phyloP scores from a whole-genome alignment of 345 rosid genomes.

The Arabis hirsuta region DNA sequence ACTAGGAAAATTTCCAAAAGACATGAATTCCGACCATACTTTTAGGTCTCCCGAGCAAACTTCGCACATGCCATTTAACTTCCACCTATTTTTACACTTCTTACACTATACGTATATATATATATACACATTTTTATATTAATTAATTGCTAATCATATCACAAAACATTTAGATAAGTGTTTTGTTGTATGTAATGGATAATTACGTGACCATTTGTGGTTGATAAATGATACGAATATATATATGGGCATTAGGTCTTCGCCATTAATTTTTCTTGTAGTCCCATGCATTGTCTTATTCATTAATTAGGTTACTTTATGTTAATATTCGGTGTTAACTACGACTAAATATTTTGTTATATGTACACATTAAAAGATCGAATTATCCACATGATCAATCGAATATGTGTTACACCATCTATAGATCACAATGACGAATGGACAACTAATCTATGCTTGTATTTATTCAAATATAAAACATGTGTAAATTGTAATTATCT shows the following conservation, averaged over 20 bases:
- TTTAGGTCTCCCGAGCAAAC: constrained; percentile 38
- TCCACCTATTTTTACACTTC: background rate
- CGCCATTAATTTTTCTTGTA: background rate
- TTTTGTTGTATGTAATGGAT: background rate
- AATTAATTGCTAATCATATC: background rate
- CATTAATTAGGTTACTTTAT: background rate
- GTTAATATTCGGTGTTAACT: no score
- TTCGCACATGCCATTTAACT: constrained; percentile 27
- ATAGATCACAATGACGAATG: no score
- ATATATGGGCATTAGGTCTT: constrained; percentile 13
- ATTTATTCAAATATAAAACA: no score
- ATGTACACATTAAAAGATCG: no score
- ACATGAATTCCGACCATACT: constrained; percentile 35
- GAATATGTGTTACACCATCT: no score
- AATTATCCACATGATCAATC: no score
- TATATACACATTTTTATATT: background rate
- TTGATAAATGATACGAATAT: constrained; percentile 1
- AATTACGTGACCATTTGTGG: constrained; percentile 11
- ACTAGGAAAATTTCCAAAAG: constrained; percentile 32
- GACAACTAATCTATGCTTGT: no score
- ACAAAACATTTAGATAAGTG: background rate
- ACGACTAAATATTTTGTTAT: no score
- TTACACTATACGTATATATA: constrained; percentile 3
- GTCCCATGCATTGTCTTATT: constrained; percentile 9
- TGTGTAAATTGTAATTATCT: no score